Evolutionary conservation across 108 stramenopile species (phyloP).

Genomic region (Nannochloropsis gaditana): DNA sequence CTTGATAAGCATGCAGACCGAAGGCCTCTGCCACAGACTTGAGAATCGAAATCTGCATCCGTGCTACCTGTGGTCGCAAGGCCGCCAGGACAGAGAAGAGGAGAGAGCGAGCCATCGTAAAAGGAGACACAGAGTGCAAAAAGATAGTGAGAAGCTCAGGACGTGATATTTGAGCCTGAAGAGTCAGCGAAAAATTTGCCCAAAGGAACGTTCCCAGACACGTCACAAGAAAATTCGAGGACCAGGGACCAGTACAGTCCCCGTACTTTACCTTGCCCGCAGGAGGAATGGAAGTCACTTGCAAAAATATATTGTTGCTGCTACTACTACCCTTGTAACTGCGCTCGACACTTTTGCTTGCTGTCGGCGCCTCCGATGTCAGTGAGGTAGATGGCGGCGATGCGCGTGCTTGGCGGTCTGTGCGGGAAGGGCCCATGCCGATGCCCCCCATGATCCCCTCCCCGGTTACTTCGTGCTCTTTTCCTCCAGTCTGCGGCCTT

Average conservation of each 20-base stretch:
- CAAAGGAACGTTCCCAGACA: too few species aligned
- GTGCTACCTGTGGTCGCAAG: not conserved
- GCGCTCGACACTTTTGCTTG: not conserved
- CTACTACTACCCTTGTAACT: not conserved
- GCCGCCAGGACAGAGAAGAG: not conserved
- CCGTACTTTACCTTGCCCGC: not conserved
- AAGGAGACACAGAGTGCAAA: too few species aligned
- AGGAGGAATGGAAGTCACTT: not conserved
- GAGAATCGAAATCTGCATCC: slow-evolving; percentile 24
- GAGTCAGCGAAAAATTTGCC: too few species aligned
- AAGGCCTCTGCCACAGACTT: not conserved
- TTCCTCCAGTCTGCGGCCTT: too few species aligned
- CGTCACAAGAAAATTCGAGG: not conserved
- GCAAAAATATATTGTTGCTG: slow-evolving; percentile 8
- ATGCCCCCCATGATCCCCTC: too few species aligned
- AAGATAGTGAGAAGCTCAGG: too few species aligned
- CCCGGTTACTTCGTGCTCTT: too few species aligned
- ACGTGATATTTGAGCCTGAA: too few species aligned
- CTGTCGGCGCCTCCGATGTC: too few species aligned
- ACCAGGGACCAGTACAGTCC: not conserved
- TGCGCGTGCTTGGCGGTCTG: too few species aligned
- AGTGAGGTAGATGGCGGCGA: too few species aligned
- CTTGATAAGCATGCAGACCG: not conserved
- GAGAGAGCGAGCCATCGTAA: not conserved
- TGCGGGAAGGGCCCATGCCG: too few species aligned